Evolutionary conservation across 306 rosid species (phyloP), one percentile per base, ranked within the genome.

Genomic region (Fragaria vesca): DNA sequence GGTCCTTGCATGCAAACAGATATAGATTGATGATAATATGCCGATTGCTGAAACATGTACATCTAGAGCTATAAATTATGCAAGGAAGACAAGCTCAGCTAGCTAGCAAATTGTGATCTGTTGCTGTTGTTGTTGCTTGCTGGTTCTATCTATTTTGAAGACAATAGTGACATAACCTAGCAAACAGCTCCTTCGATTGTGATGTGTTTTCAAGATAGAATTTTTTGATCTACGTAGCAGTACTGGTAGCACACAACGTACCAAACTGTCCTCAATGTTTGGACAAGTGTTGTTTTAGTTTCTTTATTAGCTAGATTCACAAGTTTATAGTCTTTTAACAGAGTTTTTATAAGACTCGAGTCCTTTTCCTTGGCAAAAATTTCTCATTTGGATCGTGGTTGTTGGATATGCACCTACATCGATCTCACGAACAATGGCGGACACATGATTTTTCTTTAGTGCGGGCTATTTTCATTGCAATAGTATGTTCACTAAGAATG

Each of bases 1-100:
- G 90, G 87, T 85, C 91, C 90, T 79, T 2, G 68, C 57, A 73
- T 13, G 40, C 51, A 76, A 30, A 78, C 32, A 73, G 80, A 11
- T 4, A 60, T 26, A 60, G 66, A 11, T 60, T 24, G 66, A 26
- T 26, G 32, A 58, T 60, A 60, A 18, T 66, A 46, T 78, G 54
- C 72, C 60, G 54, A 24, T 73, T 38, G 66, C 21, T 50, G 66
- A 48, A 71, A 78, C 66, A 57, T 57, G 62, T n/a, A 8, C 28
- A 57, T 57, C 62, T 55, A n/a, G 13, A 26, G n/a, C 0, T 18
- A 52, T n/a, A 9, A 30, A 57, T 9, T 57, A 21, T n/a, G 15
- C 26, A 57, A 57, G 62, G 62, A 57, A 57, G 62, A 57, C 30
- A 57, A 57, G 30, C 20, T 57, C 11, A 46, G 51, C 17, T n/a